Conservation (phyloP, 495 filamentous ascomycete genomes). For the Podospora pseudopauciseta region DNA sequence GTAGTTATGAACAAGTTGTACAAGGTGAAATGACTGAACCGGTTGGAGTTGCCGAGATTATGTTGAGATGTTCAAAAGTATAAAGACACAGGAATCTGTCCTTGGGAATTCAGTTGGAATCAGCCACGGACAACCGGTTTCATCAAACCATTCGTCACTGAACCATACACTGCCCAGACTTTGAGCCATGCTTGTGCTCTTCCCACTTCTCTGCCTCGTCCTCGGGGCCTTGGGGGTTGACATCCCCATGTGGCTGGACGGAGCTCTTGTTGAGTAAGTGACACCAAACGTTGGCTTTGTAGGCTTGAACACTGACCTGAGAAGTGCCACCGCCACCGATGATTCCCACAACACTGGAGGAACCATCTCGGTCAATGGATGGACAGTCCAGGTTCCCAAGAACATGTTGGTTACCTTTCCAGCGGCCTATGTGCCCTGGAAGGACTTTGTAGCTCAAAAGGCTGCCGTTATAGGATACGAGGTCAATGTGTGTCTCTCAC, state of each 20-base stretch:
- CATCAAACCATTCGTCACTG: not conserved
- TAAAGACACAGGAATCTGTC: not conserved
- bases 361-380: conserved; percentile 36
- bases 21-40: not conserved
- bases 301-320: not conserved
- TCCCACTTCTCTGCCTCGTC: conserved; percentile 1
- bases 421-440: conserved; percentile 37
- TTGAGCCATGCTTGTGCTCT: not conserved
- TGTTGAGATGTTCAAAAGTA: not conserved
- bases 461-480: conserved; percentile 30
- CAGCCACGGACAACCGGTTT: not conserved
- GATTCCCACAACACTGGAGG: conserved; percentile 39
- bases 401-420: conserved; percentile 43
- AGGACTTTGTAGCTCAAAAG: conserved; percentile 30
- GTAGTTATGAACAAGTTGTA: not conserved
- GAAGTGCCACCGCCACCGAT: conserved; percentile 25
- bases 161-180: not conserved
- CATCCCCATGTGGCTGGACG: not conserved
- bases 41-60: not conserved
- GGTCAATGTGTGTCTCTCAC: conserved; percentile 27
- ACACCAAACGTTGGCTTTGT: not conserved
- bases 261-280: conserved; percentile 16
- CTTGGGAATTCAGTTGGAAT: not conserved
- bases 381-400: conserved; percentile 38
- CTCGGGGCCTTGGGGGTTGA: not conserved